phyloP scores from a whole-genome alignment of 2,329 filamentous ascomycete species.

The Pseudocercospora eumusae region DNA sequence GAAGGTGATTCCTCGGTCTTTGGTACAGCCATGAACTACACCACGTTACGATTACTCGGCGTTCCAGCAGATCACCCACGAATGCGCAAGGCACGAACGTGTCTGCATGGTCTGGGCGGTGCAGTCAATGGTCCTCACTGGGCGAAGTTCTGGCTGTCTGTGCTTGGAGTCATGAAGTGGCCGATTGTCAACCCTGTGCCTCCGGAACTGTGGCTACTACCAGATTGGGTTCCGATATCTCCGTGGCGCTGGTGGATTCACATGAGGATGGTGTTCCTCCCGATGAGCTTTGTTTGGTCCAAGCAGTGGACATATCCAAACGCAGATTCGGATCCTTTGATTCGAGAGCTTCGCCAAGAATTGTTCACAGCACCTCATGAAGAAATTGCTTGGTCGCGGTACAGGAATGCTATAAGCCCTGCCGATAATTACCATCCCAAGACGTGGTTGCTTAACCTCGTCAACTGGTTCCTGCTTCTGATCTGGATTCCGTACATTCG shows the following conservation, averaged over 20 bases:
- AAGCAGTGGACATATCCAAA: constrained; percentile 76
- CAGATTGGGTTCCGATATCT: constrained; percentile 41
- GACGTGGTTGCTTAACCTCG: constrained; percentile 73
- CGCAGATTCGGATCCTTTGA: constrained; percentile 62
- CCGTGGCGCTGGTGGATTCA: constrained; percentile 66
- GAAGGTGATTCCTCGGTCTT: constrained; percentile 92
- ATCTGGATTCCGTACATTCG: constrained; percentile 80
- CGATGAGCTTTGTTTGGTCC: constrained; percentile 89
- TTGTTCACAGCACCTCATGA: constrained; percentile 78
- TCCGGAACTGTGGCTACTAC: constrained; percentile 76
- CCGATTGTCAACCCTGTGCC: constrained; percentile 93
- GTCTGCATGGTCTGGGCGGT: constrained; percentile 82
- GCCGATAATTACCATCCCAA: constrained; percentile 94
- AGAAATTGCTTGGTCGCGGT: constrained; percentile 71
- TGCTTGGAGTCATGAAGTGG: constrained; percentile 82
- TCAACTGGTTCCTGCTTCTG: constrained; percentile 77
- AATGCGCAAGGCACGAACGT: constrained; percentile 80
- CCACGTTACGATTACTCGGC: constrained; percentile 74
- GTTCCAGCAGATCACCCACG: constrained; percentile 79
- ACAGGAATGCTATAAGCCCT: constrained; percentile 79
- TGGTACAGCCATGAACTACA: constrained; percentile 87
- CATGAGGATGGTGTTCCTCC: constrained; percentile 92
- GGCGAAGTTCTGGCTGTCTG: constrained; percentile 93
- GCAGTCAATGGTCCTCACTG: constrained; percentile 85
- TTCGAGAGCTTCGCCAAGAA: constrained; percentile 73